Conservation (phyloP, 2,329 filamentous ascomycete species). For the Ceratocystiopsis minuta region DNA sequence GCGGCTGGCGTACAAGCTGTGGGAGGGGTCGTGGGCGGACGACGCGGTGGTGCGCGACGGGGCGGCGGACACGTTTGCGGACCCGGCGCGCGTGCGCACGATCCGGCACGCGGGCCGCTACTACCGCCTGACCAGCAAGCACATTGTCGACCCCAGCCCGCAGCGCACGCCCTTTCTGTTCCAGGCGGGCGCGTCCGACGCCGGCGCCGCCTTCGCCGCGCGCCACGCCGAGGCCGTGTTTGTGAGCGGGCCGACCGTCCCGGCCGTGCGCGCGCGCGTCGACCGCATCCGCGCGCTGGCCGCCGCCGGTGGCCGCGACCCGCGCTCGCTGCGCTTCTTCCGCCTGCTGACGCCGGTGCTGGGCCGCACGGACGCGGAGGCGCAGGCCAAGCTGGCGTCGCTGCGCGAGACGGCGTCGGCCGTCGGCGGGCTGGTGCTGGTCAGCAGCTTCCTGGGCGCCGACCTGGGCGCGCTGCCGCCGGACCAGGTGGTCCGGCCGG, state of each 20-base stretch:
- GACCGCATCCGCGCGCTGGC: conserved; percentile 5
- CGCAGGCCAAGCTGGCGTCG: conserved; percentile 9
- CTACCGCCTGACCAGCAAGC: conserved; percentile 1
- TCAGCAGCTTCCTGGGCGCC: conserved; percentile 10
- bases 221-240: conserved; percentile 10
- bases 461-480: conserved; percentile 10
- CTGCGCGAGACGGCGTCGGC: conserved; percentile 6
- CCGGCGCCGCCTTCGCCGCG: conserved; percentile 10
- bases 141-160: conserved; percentile 6
- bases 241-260: background rate
- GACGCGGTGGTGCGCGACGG: conserved; percentile 4
- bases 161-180: conserved; percentile 11
- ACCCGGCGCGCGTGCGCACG: conserved; percentile 6
- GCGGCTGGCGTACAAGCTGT: conserved; percentile 9
- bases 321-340: conserved; percentile 9
- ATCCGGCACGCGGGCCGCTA: conserved; percentile 5
- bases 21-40: conserved; percentile 9
- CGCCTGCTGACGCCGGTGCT: conserved; percentile 7
- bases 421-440: conserved; percentile 8
- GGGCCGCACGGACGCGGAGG: conserved; percentile 9
- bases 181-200: conserved; percentile 11
- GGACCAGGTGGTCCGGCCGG: conserved; percentile 8
- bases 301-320: conserved; percentile 6
- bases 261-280: conserved; percentile 1
- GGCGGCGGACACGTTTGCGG: conserved; percentile 1